Base-by-base conservation (phyloP, 2,329 filamentous ascomycete species). In the Alternaria metachromatica region DNA sequence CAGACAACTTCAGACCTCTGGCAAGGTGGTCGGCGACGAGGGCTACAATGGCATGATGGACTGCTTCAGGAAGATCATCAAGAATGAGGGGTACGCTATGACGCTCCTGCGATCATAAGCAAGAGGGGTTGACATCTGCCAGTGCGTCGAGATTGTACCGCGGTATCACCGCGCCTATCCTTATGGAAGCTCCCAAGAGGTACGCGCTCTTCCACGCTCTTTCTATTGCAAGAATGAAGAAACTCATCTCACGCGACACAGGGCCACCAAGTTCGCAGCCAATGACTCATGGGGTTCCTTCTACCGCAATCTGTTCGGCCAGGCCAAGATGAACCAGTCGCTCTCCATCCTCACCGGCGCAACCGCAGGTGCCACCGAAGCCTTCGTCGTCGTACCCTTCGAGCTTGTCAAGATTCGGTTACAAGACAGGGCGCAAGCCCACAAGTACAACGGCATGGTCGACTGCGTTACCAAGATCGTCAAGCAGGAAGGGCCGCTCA, bases 211-310 rank as follows among this genome's bases (percentile, higher is more conserved):
- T 11, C 48, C 4, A 48, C 15, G 7, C 45, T 21, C 37, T 12
- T n/a, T 53, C 18, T n/a, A 44, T 20, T 28, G 44, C 20, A 13
- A 2, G 15, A 33, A 4, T 11, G 6, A 21, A 54, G 15, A 26
- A 12, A 6, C 41, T 13, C 28, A 9, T 54, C 60, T 69, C 53
- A 70, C 64, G 41, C 25, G 23, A 37, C 28, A 44, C 64, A 88
- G 94, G 84, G 95, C 95, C 46, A 98, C 93, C 85, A 99, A 99
- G 83, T 99, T 99, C 83, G 95, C 96, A 50, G 96, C 96, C 83
- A 99, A 99, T 83, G 96, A 99, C 81, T 93, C 95, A 81, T 99
- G 96, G 96, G 96, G 96, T 76, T 89, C 94, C 82, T 88, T 97
- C 83, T 99, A 97, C 86, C 92, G 94, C 79, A 91, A 91, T 72